Percentiles rank a stretch among this genome's conserved stretches.
Conservation (phyloP, 768 basidiomycete genomes). For the Coprinopsis cinerea region DNA sequence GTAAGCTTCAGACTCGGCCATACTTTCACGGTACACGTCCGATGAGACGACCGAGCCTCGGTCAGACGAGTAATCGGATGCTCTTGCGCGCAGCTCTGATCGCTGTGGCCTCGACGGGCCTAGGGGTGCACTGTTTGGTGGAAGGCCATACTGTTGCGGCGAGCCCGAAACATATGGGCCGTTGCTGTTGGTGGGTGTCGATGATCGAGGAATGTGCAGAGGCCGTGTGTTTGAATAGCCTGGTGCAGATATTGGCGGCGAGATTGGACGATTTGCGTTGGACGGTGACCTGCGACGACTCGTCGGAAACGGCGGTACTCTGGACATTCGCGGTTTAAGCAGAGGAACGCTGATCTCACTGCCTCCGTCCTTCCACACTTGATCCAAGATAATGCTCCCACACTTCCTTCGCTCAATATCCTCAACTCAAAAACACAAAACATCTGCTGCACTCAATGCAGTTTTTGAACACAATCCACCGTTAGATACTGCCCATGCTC, state of each 20-base stretch:
- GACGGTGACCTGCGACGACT: constrained; percentile 48
- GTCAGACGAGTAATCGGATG: constrained; percentile 49
- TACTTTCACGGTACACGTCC: constrained; percentile 44
- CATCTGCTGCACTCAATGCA: constrained; percentile 20
- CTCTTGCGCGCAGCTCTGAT: constrained; percentile 56
- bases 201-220: constrained; percentile 52
- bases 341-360: constrained; percentile 1
- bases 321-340: constrained; percentile 40
- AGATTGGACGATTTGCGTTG: constrained; percentile 31
- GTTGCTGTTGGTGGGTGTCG: constrained; percentile 49
- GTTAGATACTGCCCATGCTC: constrained; percentile 37
- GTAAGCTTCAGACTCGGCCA: constrained; percentile 34
- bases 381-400: constrained; percentile 20
- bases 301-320: constrained; percentile 51
- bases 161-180: constrained; percentile 28
- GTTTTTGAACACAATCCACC: constrained; percentile 33
- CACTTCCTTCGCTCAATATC: constrained; percentile 23
- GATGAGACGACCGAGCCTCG: constrained; percentile 41
- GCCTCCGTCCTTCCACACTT: constrained; percentile 6
- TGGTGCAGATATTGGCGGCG: constrained; percentile 30
- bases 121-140: constrained; percentile 35
- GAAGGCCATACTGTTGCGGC: constrained; percentile 25
- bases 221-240: constrained; percentile 40
- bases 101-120: constrained; percentile 62
- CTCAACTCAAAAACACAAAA: constrained; percentile 11